phyloP scores from a whole-genome alignment of 179 eudicot species.

The Sideroxylon spinosum region DNA sequence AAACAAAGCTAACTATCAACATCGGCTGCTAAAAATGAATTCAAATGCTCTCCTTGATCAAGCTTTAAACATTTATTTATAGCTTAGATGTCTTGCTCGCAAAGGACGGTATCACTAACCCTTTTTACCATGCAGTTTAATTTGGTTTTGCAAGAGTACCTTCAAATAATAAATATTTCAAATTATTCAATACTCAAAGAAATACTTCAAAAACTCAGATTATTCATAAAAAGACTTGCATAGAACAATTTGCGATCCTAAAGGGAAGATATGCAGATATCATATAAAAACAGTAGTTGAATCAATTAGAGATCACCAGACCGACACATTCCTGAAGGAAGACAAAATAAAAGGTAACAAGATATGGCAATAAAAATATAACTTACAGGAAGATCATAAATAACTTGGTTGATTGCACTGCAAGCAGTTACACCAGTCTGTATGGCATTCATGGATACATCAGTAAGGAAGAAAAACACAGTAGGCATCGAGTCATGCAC shows the following conservation, averaged over 20 bases:
- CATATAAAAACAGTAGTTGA: background rate
- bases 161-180: background rate
- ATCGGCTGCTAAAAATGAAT: slow-evolving; percentile 9
- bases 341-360: background rate
- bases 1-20: background rate
- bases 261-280: background rate
- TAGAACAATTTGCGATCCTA: background rate
- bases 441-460: slow-evolving; percentile 84
- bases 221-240: background rate
- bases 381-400: slow-evolving; percentile 93
- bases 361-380: slow-evolving; percentile 9
- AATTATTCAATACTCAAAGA: background rate
- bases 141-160: slow-evolving; percentile 4
- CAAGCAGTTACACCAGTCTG: slow-evolving; percentile 99
- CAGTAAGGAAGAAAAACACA: slow-evolving; percentile 82
- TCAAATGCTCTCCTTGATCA: background rate
- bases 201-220: background rate
- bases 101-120: background rate
- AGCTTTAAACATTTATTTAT: background rate
- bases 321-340: background rate
- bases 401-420: slow-evolving; percentile 87
- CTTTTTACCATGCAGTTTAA: background rate
- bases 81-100: background rate
- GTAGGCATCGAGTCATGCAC: slow-evolving; percentile 99
- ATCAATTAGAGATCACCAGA: background rate